phyloP scores from a whole-genome alignment of 2,329 filamentous ascomycete genomes.

The Alternaria sp. region DNA sequence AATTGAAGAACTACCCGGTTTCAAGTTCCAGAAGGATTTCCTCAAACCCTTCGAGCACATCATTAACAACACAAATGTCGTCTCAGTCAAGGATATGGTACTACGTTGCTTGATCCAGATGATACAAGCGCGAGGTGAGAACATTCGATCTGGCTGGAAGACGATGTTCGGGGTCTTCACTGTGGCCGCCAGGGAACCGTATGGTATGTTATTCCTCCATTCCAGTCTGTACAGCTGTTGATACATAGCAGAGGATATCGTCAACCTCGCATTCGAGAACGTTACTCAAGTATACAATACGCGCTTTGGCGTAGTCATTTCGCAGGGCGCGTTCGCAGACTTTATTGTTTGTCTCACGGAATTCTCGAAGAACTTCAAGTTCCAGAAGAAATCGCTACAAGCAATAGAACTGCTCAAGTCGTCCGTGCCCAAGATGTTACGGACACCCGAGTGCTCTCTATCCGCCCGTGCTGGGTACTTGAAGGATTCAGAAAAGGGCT shows the following conservation, averaged over 20 bases:
- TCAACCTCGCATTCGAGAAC: conserved; percentile 96
- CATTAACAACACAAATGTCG: conserved; percentile 88
- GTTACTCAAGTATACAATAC: conserved; percentile 95
- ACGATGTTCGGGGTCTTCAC: conserved; percentile 99
- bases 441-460: conserved; percentile 92
- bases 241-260: conserved; percentile 77
- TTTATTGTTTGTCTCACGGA: conserved; percentile 95
- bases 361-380: conserved; percentile 98
- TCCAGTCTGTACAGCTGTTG: conserved; percentile 12
- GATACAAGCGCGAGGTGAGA: conserved; percentile 96
- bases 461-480: conserved; percentile 69
- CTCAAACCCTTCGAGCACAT: conserved; percentile 98
- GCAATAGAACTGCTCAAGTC: conserved; percentile 95
- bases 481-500: conserved; percentile 58
- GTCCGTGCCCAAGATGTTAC: conserved; percentile 92
- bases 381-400: conserved; percentile 97
- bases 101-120: conserved; percentile 96
- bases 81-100: conserved; percentile 97
- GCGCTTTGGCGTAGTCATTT: conserved; percentile 93
- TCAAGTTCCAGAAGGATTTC: conserved; percentile 99
- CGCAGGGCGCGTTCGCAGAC: conserved; percentile 95
- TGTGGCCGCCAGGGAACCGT: conserved; percentile 89
- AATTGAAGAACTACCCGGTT: conserved; percentile 94
- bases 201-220: conserved; percentile 61
- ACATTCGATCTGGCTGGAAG: conserved; percentile 97